Evolutionary conservation across 805 yeast genomes (phyloP).

Genomic region (Kazachstania taianensis): DNA sequence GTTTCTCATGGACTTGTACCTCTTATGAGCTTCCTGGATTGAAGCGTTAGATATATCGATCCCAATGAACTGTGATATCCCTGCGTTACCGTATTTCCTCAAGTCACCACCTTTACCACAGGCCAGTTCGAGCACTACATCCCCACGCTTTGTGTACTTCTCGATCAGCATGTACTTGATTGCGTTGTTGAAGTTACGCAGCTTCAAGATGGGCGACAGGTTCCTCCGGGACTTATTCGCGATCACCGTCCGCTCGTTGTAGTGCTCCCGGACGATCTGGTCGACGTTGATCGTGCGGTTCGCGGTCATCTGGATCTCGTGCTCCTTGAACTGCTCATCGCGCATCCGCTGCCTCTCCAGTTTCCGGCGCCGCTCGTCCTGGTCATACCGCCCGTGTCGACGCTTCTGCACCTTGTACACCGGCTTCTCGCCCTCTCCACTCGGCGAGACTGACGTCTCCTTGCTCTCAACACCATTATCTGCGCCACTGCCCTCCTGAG

Average conservation of each 20-base stretch:
- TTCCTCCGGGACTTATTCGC: slow-evolving; percentile 54
- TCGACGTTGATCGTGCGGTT: slow-evolving; percentile 38
- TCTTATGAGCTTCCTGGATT: slow-evolving; percentile 67
- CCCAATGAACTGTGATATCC: slow-evolving; percentile 72
- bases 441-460: not conserved
- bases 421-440: slow-evolving; percentile 5
- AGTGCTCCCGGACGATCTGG: slow-evolving; percentile 68
- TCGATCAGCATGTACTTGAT: slow-evolving; percentile 79
- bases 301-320: slow-evolving; percentile 30
- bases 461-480: not conserved
- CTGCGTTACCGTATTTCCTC: slow-evolving; percentile 73
- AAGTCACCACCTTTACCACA: slow-evolving; percentile 99
- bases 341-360: slow-evolving; percentile 24
- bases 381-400: slow-evolving; percentile 24
- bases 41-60: slow-evolving; percentile 87
- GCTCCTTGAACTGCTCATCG: slow-evolving; percentile 28
- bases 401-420: slow-evolving; percentile 18
- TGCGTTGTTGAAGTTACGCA: slow-evolving; percentile 84
- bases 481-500: not conserved
- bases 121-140: slow-evolving; percentile 71
- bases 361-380: slow-evolving; percentile 27
- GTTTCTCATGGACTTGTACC: slow-evolving; percentile 51
- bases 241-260: slow-evolving; percentile 71
- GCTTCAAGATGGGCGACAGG: slow-evolving; percentile 72
- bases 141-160: slow-evolving; percentile 46